Evolutionary conservation across 306 rosid genomes (phyloP).

Genomic region (Betula pendula): DNA sequence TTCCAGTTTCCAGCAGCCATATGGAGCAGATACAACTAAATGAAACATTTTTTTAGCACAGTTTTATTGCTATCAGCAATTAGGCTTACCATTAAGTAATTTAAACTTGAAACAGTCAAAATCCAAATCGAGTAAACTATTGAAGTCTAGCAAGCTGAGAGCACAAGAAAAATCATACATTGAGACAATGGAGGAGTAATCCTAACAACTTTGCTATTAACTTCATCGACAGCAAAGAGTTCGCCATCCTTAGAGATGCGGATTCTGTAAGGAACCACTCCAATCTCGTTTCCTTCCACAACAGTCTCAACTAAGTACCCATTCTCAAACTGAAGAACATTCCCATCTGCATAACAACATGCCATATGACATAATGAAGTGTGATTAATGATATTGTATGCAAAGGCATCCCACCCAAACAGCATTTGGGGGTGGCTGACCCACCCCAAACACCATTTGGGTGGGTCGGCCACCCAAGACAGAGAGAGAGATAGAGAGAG

Average conservation of each 20-base stretch:
- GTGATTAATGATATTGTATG: neutral
- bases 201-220: slow-evolving; percentile 82
- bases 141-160: slow-evolving; percentile 5
- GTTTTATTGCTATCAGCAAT: neutral
- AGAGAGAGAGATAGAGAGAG: too few species aligned
- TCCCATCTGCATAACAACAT: slow-evolving; percentile 63
- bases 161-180: slow-evolving; percentile 50
- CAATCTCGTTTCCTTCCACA: slow-evolving; percentile 81
- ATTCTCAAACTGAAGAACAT: slow-evolving; percentile 84
- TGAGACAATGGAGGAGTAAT: slow-evolving; percentile 88
- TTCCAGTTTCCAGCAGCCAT: neutral
- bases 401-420: too few species aligned
- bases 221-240: slow-evolving; percentile 80
- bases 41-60: neutral
- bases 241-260: slow-evolving; percentile 85
- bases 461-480: too few species aligned
- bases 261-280: slow-evolving; percentile 46
- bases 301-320: slow-evolving; percentile 97
- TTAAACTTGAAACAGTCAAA: neutral
- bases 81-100: neutral
- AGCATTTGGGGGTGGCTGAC: too few species aligned
- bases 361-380: neutral
- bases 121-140: slow-evolving; percentile 8
- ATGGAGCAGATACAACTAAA: neutral
- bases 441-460: too few species aligned